A percentile compares a stretch with the other conserved stretches of the same genome.
These are phyloP conservation scores for Exophiala xenobiotica DNA, from an alignment of 2,329 filamentous ascomycete species.

Conservation along the genomic window DNA sequence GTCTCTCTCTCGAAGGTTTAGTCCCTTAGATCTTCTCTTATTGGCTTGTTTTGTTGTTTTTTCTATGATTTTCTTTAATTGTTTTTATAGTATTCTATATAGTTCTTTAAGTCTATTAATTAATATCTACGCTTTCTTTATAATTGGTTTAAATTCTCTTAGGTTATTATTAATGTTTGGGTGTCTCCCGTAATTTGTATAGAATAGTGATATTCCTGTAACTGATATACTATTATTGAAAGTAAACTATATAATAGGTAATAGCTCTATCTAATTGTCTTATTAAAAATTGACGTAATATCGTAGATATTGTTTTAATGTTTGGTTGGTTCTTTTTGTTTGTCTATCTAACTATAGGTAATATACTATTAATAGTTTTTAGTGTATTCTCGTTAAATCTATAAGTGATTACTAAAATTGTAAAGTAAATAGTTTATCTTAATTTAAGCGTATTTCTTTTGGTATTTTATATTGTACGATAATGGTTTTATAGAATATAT, in stretches of 20 bases:
- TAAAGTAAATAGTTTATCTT: conserved; percentile 1
- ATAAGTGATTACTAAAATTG: background rate
- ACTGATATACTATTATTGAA: background rate
- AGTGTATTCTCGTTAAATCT: conserved; percentile 2
- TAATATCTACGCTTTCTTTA: conserved; percentile 4
- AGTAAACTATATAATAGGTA: conserved; percentile 7
- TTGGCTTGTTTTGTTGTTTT: conserved; percentile 3
- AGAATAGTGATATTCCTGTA: conserved; percentile 13
- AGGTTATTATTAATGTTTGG: background rate
- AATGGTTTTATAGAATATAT: background rate
- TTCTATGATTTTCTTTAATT: conserved; percentile 9
- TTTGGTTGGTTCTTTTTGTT: conserved; percentile 23
- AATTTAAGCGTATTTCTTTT: background rate
- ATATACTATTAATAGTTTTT: conserved; percentile 15
- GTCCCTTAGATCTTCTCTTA: conserved; percentile 16
- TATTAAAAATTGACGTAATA: too few species aligned
- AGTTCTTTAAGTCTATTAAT: conserved; percentile 3
- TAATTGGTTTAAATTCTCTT: background rate
- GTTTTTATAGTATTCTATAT: conserved; percentile 5
- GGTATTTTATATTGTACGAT: background rate
- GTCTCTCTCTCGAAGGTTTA: conserved; percentile 1
- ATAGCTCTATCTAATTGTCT: background rate
- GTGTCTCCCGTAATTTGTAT: conserved; percentile 13
- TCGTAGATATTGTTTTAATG: conserved; percentile 19
- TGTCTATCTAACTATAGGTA: conserved; percentile 17